These are phyloP conservation scores for Acer yangbiense DNA, from an alignment of 345 rosid species.

Conservation along the genomic window DNA sequence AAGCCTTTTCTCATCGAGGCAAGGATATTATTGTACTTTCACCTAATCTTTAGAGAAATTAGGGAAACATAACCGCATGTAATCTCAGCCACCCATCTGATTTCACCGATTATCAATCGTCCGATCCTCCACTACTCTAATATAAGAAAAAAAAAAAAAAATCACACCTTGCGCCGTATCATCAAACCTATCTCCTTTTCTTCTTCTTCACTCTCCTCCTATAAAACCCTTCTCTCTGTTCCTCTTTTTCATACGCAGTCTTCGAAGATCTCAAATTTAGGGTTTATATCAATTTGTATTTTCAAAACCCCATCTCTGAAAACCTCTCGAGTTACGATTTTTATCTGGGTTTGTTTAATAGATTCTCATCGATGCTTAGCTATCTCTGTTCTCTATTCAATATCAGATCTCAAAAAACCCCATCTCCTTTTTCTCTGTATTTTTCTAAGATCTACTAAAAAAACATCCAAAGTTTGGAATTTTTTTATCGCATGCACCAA, in stretches of 20 bases:
- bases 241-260: background rate
- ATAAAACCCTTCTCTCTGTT: too few relatives aligned
- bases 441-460: background rate
- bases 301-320: too few relatives aligned
- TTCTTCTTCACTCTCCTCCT: background rate
- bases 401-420: background rate
- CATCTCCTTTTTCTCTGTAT: background rate
- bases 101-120: conserved; percentile 7
- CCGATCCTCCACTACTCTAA: background rate
- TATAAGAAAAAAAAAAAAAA: background rate
- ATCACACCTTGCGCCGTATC: background rate
- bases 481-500: too few relatives aligned
- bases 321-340: too few relatives aligned
- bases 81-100: conserved; percentile 13
- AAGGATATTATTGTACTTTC: conserved; percentile 1
- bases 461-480: background rate
- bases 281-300: background rate
- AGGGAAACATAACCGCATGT: background rate
- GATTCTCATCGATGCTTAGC: too few relatives aligned
- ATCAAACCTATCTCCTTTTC: background rate
- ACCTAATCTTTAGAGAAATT: background rate
- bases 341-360: too few relatives aligned
- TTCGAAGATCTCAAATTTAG: background rate
- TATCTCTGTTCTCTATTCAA: background rate
- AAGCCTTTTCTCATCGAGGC: too few relatives aligned